These are phyloP conservation scores for Citrullus amarus DNA, from an alignment of 306 rosid genomes.

Conservation along the genomic window DNA sequence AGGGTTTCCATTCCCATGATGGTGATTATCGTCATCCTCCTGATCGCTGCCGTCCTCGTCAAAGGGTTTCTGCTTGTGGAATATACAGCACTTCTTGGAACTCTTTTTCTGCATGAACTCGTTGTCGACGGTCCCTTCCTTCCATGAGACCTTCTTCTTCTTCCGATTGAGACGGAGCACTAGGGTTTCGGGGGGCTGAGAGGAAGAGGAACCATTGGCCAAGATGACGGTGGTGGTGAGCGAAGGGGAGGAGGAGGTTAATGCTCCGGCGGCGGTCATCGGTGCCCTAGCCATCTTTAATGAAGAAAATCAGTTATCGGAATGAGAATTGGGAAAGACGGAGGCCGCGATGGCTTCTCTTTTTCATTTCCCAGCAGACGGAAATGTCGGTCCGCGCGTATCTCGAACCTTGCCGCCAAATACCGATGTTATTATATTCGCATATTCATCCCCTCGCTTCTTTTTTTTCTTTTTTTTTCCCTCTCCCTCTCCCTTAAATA, in stretches of 20 bases:
- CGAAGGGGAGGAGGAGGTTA: slow-evolving; percentile 10
- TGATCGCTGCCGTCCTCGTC: slow-evolving; percentile 83
- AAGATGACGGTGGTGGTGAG: slow-evolving; percentile 44
- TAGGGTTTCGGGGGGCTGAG: slow-evolving; percentile 35
- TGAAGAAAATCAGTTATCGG: background rate
- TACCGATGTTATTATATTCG: background rate
- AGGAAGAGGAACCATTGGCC: slow-evolving; percentile 28
- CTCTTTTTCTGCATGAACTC: slow-evolving; percentile 96
- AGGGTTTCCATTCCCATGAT: slow-evolving; percentile 14
- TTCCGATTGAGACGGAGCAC: slow-evolving; percentile 61
- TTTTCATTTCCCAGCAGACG: background rate
- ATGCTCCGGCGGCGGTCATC: slow-evolving; percentile 2
- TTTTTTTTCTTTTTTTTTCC: no score
- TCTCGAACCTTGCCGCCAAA: background rate
- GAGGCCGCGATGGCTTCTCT: background rate
- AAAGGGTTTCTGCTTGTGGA: slow-evolving; percentile 68
- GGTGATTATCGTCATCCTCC: slow-evolving; percentile 31
- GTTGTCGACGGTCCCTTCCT: slow-evolving; percentile 88
- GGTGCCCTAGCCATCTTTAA: slow-evolving; percentile 6
- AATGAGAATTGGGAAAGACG: background rate
- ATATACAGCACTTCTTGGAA: slow-evolving; percentile 93
- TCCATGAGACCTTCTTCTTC: slow-evolving; percentile 89
- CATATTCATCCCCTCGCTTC: background rate
- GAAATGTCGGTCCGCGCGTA: background rate
- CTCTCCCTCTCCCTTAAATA: no score